Evolutionary conservation across 2,329 filamentous ascomycete genomes (phyloP), one percentile per base, ranked within the genome.

Genomic region (Chrysoporthe deuterocubensis): DNA sequence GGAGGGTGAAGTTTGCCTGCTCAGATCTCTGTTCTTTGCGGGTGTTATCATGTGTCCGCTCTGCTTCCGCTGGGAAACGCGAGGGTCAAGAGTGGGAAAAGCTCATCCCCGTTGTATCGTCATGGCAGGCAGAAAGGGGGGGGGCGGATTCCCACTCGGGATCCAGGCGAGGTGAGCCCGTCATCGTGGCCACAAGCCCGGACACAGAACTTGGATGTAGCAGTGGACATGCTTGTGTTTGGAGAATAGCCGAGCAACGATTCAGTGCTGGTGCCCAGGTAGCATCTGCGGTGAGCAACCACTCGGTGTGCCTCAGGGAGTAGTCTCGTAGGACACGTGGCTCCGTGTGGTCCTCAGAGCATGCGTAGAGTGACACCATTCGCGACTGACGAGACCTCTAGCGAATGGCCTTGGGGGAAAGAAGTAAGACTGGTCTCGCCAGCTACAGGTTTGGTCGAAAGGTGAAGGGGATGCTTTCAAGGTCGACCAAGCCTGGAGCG

Each of bases 1-100:
- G 14, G 13, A 26, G 54, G 54, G 21, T 56, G 42, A 37, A 5
- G 26, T 52, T 59, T 59, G 70, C 71, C 74, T 75, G 75, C 76
- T 77, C 76, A 73, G 76, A 77, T 77, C 71, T 77, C 76, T 77
- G 76, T 77, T 77, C 76, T 77, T 75, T 62, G 62, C 18, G 64
- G 68, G 66, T 70, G 68, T 69, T 73, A 37, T 67, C 60, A 69
- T 65, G 32, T 65, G 32, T 65, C 69, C 50, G 60, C 59, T 57
- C 67, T 64, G 67, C 61, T 57, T 64, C 57, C 50, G 34, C 48
- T 56, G 40, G 40, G 54, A 66, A 54, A n/a, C 57, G 42, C 48
- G 64, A 62, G 67, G 69, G 68, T 70, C 62, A 62, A 70, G 52
- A 34, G 37, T 62, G 63, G 64, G 67, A 67, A 60, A 70, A 67